Base-by-base conservation (phyloP, 768 basidiomycete genomes). In the Antrodiella citrinella region DNA sequence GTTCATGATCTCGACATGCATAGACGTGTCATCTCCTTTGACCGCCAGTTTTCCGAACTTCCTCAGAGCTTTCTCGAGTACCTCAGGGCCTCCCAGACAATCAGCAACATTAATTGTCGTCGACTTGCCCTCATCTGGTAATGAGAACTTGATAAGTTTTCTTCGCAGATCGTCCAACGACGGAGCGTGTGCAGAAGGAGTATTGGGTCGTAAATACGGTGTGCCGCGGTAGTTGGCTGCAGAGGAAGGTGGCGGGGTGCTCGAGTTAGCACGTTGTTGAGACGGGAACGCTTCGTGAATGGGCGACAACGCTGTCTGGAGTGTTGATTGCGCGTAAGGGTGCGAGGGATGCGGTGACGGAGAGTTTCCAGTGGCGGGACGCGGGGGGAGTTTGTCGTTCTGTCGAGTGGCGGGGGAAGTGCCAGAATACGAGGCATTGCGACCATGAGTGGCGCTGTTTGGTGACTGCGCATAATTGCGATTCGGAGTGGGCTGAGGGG, bases 61-160 rank as follows among this genome's bases (percentile, higher is more conserved):
- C 63, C 81, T 88, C 54, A 99, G 70, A 1, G 89, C 93, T 57
- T 86, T 83, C 56, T 91, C 87, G 46, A 98, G 74, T 2, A 97
- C 80, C 59, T 98, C 92, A 2, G 86, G 74, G 7, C 92, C 93
- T 22, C 83, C 84, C 1, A 72, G 73, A 60, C 89, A 93, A 22
- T 88, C 81, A 2, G 81, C 78, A 12, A 92, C 83, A 61, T 94
- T 84, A 52, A 98, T 81, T 26, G 58, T 60, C 4, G 82, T 77
- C 21, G 69, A 66, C 41, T 82, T 77, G 2, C 85, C 83, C 59
- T 91, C 91, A 10, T 92, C 93, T 1, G 84, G 84, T 39, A 93
- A 73, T 18, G 77, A 72, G 62, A 99, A 96, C 64, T 93, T 97
- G 60, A 99, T 84, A 19, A 90, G 70, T 64, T 89, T 91, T 50